Conservation (phyloP, 768 basidiomycete species). For the Amyloporia xantha region DNA sequence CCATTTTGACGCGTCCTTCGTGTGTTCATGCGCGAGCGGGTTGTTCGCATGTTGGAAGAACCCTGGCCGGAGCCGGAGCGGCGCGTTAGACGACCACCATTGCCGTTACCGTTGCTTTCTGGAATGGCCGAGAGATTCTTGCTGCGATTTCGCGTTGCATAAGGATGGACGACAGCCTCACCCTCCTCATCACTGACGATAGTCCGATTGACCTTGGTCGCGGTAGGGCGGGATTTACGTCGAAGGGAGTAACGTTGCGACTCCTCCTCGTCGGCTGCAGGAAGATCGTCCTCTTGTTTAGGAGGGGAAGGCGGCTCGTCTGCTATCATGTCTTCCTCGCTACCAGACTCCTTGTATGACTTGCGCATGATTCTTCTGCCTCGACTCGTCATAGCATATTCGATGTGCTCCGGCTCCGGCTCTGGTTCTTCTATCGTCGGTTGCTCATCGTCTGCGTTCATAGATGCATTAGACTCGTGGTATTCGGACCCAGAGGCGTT, state of each 20-base stretch:
- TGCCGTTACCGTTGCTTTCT: conserved; percentile 15
- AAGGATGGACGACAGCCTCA: conserved; percentile 19
- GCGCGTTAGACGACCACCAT: conserved; percentile 22
- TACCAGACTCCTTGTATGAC: conserved; percentile 25
- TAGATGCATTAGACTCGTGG: conserved; percentile 26
- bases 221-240: conserved; percentile 6
- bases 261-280: conserved; percentile 21
- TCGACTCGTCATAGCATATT: conserved; percentile 15
- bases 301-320: not conserved
- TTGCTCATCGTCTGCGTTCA: conserved; percentile 24
- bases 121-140: conserved; percentile 26
- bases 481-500: conserved; percentile 29
- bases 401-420: conserved; percentile 12
- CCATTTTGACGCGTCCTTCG: conserved; percentile 21
- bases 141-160: conserved; percentile 33
- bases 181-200: conserved; percentile 41
- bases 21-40: conserved; percentile 11
- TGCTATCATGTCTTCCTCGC: conserved; percentile 13
- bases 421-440: conserved; percentile 16
- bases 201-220: conserved; percentile 25
- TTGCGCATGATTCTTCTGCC: conserved; percentile 22
- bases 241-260: conserved; percentile 14
- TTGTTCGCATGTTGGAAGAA: conserved; percentile 18
- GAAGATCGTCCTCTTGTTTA: conserved; percentile 5
- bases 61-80: conserved; percentile 16